Evolutionary conservation across 768 basidiomycete genomes (phyloP).

Genomic region (Cystobasidiopsis lactophilus): DNA sequence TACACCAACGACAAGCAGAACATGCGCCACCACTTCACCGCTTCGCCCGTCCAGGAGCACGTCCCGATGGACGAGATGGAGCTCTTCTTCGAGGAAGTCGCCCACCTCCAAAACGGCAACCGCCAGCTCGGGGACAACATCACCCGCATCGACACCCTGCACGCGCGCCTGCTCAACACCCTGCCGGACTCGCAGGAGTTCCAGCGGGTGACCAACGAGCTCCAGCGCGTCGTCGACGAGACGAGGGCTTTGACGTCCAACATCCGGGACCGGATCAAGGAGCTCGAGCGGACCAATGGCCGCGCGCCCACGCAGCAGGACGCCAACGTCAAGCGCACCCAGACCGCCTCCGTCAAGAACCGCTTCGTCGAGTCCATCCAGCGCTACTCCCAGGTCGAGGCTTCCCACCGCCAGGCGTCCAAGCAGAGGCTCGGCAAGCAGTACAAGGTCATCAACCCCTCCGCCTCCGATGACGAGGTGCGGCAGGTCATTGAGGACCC

Average conservation of each 20-base stretch:
- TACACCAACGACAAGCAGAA: not conserved
- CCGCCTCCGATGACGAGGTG: conserved; percentile 63
- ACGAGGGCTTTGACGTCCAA: conserved; percentile 23
- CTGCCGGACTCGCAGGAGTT: conserved; percentile 36
- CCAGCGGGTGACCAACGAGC: conserved; percentile 4
- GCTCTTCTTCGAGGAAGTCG: not conserved
- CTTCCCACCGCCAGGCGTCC: conserved; percentile 41
- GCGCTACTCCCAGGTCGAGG: conserved; percentile 54
- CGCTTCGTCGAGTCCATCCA: conserved; percentile 58
- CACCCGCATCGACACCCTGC: conserved; percentile 38
- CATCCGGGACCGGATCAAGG: conserved; percentile 26
- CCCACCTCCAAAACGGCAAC: not conserved
- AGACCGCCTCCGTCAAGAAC: conserved; percentile 27
- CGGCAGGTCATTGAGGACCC: conserved; percentile 47
- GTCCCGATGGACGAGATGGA: not conserved
- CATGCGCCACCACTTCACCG: not conserved
- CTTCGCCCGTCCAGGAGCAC: not conserved
- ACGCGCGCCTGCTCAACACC: conserved; percentile 51
- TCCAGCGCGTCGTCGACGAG: conserved; percentile 16
- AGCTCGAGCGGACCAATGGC: conserved; percentile 25
- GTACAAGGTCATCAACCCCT: conserved; percentile 37
- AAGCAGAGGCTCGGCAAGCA: conserved; percentile 50
- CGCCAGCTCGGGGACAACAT: conserved; percentile 2
- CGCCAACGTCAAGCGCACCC: conserved; percentile 18
- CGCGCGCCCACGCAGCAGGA: conserved; percentile 21